Base-by-base conservation (phyloP, 805 yeast genomes). In the Starmerella khaoyaiensis region DNA sequence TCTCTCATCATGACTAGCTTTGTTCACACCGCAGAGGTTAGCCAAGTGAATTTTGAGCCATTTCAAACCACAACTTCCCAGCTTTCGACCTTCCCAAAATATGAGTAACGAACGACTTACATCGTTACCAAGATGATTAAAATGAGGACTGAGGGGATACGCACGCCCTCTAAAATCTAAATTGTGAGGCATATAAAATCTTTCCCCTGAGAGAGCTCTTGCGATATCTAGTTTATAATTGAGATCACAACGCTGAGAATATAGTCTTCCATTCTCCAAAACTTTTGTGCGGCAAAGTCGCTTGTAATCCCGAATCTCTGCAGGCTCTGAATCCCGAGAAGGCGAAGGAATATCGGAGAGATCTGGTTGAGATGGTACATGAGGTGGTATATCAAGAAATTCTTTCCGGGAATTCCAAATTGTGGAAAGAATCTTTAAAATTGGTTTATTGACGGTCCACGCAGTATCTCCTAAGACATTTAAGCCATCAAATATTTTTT, bases 221-320 rank as follows among this genome's bases (percentile, higher is more conserved):
- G 98, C 97, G 54, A 90, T 83, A 58, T 90, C 98, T 36, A 90
- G 61, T 56, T 83, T 90, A 58, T 90, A 90, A 56, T 90, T 87
- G 45, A 81, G 68, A 58, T 86, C 96, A 62, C 98, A 90, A 57
- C 98, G 72, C 55, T 77, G 79, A 0, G 97, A 86, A 57, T 90
- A 74, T 44, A 69, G 65, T 17, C 77, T 64, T 9, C 79, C 71
- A 42, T 74, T 75, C 29, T 72, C 76, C 45, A 74, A 71, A 16
- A 74, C 66, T 7, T 71, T 50, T 25, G 63, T 65, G 39, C 74
- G 75, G 40, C 80, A 72, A 33, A 64, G 58, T 20, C 73, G 64
- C 48, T 75, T 75, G 71, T 90, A 81, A 33, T 73, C 77, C 39
- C 74, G 68, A 30, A 78, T 66, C 7, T 63, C 78, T 15, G 67